Conservation (phyloP, 176 grass and related monocot genomes). For the Thalia dealbata region DNA sequence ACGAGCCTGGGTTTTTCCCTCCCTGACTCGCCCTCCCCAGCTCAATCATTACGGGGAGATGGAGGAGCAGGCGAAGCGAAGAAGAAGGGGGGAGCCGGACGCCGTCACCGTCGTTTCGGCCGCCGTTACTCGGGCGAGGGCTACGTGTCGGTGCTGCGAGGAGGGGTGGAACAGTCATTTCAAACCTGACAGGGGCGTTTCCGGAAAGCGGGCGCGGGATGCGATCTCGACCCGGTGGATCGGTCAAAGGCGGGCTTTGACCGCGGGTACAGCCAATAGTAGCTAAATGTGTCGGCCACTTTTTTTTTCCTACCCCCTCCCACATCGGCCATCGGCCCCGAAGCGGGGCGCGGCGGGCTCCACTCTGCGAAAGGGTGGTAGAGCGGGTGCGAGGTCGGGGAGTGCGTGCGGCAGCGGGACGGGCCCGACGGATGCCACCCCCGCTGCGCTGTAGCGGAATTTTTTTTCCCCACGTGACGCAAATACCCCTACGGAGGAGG, state of each 20-base stretch:
- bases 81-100: not conserved
- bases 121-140: not conserved
- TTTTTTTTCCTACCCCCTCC: not conserved
- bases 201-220: slow-evolving; percentile 1
- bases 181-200: not conserved
- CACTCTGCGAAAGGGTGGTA: too few species aligned
- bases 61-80: not conserved
- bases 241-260: not conserved
- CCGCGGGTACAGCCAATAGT: not conserved
- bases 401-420: too few species aligned
- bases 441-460: not conserved
- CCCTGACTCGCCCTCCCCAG: not conserved
- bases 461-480: not conserved
- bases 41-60: not conserved
- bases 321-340: too few species aligned
- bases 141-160: not conserved
- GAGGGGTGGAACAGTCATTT: slow-evolving; percentile 9
- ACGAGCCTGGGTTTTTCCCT: slow-evolving; percentile 6
- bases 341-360: too few species aligned
- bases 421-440: slow-evolving; percentile 1
- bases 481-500: not conserved
- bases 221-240: not conserved
- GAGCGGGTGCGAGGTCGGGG: too few species aligned
- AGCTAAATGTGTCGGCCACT: not conserved
- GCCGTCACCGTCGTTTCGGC: slow-evolving; percentile 9